Evolutionary conservation across 441 rosid species (phyloP).

Genomic region (Raphanus hybrid): DNA sequence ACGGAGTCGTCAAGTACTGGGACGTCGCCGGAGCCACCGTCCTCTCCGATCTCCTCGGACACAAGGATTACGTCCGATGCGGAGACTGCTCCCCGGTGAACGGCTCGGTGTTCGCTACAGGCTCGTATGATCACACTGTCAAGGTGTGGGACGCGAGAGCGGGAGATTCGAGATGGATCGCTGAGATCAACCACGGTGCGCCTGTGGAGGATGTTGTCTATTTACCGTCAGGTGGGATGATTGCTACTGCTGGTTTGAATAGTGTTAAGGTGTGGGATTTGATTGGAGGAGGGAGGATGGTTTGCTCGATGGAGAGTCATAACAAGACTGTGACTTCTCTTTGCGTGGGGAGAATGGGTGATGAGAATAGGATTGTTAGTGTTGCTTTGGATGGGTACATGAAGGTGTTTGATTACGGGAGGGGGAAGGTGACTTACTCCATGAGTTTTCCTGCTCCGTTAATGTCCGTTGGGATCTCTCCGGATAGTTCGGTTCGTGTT

Average conservation of each 20-base stretch:
- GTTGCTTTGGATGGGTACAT: slow-evolving; percentile 89
- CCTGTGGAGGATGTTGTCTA: too few relatives aligned
- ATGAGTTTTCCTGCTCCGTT: slow-evolving; percentile 92
- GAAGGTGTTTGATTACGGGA: slow-evolving; percentile 88
- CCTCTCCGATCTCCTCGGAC: too few relatives aligned
- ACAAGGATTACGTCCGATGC: too few relatives aligned
- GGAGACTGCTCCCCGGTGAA: too few relatives aligned
- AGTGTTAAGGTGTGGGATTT: slow-evolving; percentile 91
- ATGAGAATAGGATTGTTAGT: slow-evolving; percentile 71
- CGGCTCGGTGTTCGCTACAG: too few relatives aligned
- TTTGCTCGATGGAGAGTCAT: slow-evolving; percentile 84
- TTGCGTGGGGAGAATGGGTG: slow-evolving; percentile 58
- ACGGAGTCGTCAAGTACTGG: slow-evolving; percentile 18
- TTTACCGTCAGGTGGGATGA: too few relatives aligned
- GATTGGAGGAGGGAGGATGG: slow-evolving; percentile 84
- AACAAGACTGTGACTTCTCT: slow-evolving; percentile 86
- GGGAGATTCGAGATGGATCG: too few relatives aligned
- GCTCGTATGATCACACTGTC: too few relatives aligned
- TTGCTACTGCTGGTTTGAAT: slow-evolving; percentile 72
- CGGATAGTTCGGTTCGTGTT: slow-evolving; percentile 59
- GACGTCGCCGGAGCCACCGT: too few relatives aligned
- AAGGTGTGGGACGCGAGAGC: too few relatives aligned
- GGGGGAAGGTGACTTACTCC: slow-evolving; percentile 79
- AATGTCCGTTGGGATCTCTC: slow-evolving; percentile 76
- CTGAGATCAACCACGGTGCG: too few relatives aligned